These are phyloP conservation scores for Barnettozyma sucrosica DNA, from an alignment of 805 yeast genomes.

Conservation along the genomic window DNA sequence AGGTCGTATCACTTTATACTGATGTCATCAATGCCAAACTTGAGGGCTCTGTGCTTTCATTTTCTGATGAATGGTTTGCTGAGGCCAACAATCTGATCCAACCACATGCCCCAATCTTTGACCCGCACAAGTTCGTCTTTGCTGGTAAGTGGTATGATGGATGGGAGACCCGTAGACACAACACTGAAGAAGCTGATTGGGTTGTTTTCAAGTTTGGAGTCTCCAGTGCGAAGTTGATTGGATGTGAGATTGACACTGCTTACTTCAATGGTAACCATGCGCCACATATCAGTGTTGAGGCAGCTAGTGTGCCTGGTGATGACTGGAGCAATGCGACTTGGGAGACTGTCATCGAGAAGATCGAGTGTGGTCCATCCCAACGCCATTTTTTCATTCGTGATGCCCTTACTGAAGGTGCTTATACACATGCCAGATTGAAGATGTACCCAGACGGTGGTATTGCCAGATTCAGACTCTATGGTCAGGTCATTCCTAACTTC, in stretches of 20 bases:
- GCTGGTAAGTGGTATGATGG: conserved; percentile 99
- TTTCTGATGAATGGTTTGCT: conserved; percentile 94
- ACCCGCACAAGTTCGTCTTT: conserved; percentile 69
- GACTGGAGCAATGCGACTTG: conserved; percentile 35
- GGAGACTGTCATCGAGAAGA: conserved; percentile 62
- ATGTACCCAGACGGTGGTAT: conserved; percentile 99
- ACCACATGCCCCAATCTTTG: conserved; percentile 75
- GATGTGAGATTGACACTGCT: conserved; percentile 89
- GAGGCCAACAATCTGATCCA: conserved; percentile 82
- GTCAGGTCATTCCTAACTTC: conserved; percentile 69
- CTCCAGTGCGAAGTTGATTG: conserved; percentile 68
- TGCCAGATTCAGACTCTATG: conserved; percentile 88
- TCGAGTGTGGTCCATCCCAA: conserved; percentile 86
- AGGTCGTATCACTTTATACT: conserved; percentile 23
- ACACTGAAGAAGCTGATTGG: conserved; percentile 80
- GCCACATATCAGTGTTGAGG: conserved; percentile 83
- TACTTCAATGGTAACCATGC: conserved; percentile 95
- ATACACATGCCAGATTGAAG: conserved; percentile 75
- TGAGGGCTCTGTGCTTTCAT: conserved; percentile 67
- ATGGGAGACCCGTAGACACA: conserved; percentile 97
- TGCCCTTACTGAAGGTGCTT: conserved; percentile 50
- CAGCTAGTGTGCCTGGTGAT: conserved; percentile 34
- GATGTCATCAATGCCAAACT: conserved; percentile 82
- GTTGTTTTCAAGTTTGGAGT: conserved; percentile 82
- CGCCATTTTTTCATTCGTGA: conserved; percentile 73